Percentiles rank a stretch among this genome's conserved stretches.
Evolutionary conservation across 495 filamentous ascomycete genomes (phyloP).

Genomic region (Annulohypoxylon maeteangense): DNA sequence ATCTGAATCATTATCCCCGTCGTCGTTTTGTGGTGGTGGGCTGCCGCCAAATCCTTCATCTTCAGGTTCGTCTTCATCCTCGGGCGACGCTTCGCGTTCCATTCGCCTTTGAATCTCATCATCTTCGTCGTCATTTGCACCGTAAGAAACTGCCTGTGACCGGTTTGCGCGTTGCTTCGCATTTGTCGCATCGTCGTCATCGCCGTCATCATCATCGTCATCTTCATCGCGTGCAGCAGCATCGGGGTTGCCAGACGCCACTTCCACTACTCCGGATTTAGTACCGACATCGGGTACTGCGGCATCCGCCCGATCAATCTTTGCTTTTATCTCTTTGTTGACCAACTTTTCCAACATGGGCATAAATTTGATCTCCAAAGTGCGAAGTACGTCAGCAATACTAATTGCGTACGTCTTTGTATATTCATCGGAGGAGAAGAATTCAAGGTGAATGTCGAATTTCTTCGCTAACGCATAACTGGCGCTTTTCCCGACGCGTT

Average conservation of each 20-base stretch:
- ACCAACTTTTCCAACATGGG: constrained; percentile 72
- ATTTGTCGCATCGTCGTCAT: constrained; percentile 86
- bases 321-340: constrained; percentile 82
- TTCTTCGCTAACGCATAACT: constrained; percentile 78
- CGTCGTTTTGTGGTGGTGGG: constrained; percentile 58
- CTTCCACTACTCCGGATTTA: constrained; percentile 74
- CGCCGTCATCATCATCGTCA: constrained; percentile 79
- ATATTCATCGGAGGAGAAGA: constrained; percentile 89
- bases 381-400: constrained; percentile 75
- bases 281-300: constrained; percentile 85
- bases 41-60: constrained; percentile 69
- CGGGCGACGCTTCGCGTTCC: constrained; percentile 63
- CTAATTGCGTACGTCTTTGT: constrained; percentile 83
- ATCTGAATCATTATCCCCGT: constrained; percentile 54
- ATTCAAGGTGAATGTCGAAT: constrained; percentile 81
- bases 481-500: constrained; percentile 74
- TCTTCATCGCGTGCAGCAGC: constrained; percentile 67
- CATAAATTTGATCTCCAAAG: constrained; percentile 84
- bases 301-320: constrained; percentile 69
- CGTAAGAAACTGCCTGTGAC: constrained; percentile 85
- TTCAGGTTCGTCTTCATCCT: constrained; percentile 62
- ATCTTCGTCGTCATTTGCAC: constrained; percentile 91
- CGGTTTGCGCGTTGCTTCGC: constrained; percentile 79
- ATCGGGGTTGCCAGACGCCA: constrained; percentile 56
- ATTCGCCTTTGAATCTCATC: constrained; percentile 72